These are phyloP conservation scores for Fraxinus pennsylvanica DNA, from an alignment of 257 asterid genomes.

Conservation along the genomic window DNA sequence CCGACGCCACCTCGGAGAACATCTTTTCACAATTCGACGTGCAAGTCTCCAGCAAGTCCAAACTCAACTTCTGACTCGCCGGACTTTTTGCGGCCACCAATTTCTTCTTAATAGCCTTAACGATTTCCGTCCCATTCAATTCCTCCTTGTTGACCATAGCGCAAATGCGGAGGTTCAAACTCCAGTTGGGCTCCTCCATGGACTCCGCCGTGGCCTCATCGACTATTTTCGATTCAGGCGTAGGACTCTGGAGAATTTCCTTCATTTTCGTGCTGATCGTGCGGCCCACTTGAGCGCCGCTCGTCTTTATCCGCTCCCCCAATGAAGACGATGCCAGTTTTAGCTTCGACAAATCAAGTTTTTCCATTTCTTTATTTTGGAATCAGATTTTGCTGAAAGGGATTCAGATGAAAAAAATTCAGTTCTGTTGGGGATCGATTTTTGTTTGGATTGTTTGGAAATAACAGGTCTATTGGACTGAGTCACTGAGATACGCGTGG, in stretches of 20 bases:
- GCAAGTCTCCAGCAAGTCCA: slow-evolving; percentile 83
- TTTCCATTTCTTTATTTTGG: slow-evolving; percentile 48
- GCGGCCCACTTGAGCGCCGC: slow-evolving; percentile 84
- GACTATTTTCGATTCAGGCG: slow-evolving; percentile 78
- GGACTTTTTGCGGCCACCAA: slow-evolving; percentile 50
- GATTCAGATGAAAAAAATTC: not conserved
- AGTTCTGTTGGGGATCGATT: not conserved
- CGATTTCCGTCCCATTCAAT: slow-evolving; percentile 71
- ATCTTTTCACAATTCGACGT: slow-evolving; percentile 91
- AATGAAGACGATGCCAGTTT: slow-evolving; percentile 81
- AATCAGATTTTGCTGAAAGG: slow-evolving; percentile 5
- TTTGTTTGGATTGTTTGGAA: slow-evolving; percentile 5
- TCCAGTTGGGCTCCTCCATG: slow-evolving; percentile 77
- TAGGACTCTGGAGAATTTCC: slow-evolving; percentile 74
- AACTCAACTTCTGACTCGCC: slow-evolving; percentile 47
- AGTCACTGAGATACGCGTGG: slow-evolving; percentile 41
- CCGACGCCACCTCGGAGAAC: slow-evolving; percentile 87
- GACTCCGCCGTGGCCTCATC: slow-evolving; percentile 85
- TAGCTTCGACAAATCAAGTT: slow-evolving; percentile 62
- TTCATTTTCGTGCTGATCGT: slow-evolving; percentile 74
- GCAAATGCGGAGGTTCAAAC: slow-evolving; percentile 91
- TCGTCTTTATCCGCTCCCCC: slow-evolving; percentile 66
- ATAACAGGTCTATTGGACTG: not conserved
- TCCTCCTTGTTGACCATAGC: slow-evolving; percentile 72
- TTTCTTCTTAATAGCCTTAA: slow-evolving; percentile 75